Evolutionary conservation across 179 eudicot species (phyloP).

Genomic region (Spergularia azorica): DNA sequence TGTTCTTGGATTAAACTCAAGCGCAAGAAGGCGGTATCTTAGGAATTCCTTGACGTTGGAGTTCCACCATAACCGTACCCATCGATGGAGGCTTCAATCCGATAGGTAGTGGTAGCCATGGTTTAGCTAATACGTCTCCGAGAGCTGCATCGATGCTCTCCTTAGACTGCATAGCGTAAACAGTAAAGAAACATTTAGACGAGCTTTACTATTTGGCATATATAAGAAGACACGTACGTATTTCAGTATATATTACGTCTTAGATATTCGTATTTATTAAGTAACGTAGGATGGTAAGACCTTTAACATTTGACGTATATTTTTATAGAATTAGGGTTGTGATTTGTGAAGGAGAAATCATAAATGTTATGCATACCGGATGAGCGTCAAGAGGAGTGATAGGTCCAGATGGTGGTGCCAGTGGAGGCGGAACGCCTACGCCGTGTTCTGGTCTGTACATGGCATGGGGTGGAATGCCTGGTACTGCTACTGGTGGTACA

Average conservation of each 20-base stretch:
- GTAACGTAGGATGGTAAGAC: too few relatives aligned
- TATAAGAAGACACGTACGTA: not conserved
- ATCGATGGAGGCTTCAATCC: slow-evolving; percentile 73
- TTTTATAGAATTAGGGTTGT: not conserved
- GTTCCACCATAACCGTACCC: slow-evolving; percentile 61
- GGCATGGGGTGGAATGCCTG: slow-evolving; percentile 69
- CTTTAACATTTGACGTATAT: too few relatives aligned
- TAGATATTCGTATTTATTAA: too few relatives aligned
- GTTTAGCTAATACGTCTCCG: slow-evolving; percentile 66
- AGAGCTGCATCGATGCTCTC: slow-evolving; percentile 74
- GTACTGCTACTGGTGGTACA: slow-evolving; percentile 57
- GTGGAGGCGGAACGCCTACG: slow-evolving; percentile 28
- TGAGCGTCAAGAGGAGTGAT: slow-evolving; percentile 35
- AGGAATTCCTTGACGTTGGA: slow-evolving; percentile 71
- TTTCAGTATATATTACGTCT: too few relatives aligned
- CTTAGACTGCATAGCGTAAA: slow-evolving; percentile 46
- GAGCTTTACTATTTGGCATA: not conserved
- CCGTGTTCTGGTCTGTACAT: slow-evolving; percentile 53
- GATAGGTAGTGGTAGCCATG: slow-evolving; percentile 71
- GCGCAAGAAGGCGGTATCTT: slow-evolving; percentile 56
- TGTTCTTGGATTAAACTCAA: slow-evolving; percentile 13
- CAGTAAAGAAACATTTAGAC: not conserved
- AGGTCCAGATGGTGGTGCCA: slow-evolving; percentile 36
- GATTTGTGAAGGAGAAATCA: not conserved
- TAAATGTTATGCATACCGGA: slow-evolving; percentile 44